A percentile compares a stretch with the other conserved stretches of the same genome.
Conservation (phyloP, 768 basidiomycete genomes). For the Leccinum imitatum region DNA sequence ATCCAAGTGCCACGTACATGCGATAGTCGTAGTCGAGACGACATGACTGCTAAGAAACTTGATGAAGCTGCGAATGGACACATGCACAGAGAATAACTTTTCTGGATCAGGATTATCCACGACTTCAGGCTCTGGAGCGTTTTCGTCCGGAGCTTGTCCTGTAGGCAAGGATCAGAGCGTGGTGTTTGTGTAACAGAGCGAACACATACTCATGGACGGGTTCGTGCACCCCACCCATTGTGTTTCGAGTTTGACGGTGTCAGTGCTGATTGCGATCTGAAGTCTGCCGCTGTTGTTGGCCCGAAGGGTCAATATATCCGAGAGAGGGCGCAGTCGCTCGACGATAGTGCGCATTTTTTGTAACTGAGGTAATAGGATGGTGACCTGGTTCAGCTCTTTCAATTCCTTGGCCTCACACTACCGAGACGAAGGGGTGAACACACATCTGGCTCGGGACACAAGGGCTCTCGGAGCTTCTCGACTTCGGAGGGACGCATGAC, state of each 20-base stretch:
- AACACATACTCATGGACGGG: slow-evolving; percentile 49
- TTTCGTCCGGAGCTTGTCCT: slow-evolving; percentile 31
- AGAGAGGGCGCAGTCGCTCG: slow-evolving; percentile 69
- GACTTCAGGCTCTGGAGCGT: slow-evolving; percentile 32
- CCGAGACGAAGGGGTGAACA: slow-evolving; percentile 25
- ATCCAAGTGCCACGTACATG: slow-evolving; percentile 52
- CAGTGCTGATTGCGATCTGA: slow-evolving; percentile 56
- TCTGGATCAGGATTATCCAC: slow-evolving; percentile 50
- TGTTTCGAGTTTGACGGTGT: slow-evolving; percentile 75
- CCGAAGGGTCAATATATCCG: slow-evolving; percentile 64
- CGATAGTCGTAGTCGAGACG: slow-evolving; percentile 82
- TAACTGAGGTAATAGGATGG: slow-evolving; percentile 74
- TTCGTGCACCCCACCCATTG: slow-evolving; percentile 75
- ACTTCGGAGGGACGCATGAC: slow-evolving; percentile 77
- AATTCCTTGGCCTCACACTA: neutral
- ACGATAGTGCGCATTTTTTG: slow-evolving; percentile 76
- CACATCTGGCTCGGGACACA: slow-evolving; percentile 87
- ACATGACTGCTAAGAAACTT: slow-evolving; percentile 81
- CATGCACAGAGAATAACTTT: slow-evolving; percentile 59
- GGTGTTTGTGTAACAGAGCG: neutral
- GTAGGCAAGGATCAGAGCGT: slow-evolving; percentile 3
- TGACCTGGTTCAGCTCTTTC: slow-evolving; percentile 49
- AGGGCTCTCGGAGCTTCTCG: slow-evolving; percentile 69
- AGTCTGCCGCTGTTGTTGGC: slow-evolving; percentile 65
- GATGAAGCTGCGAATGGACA: slow-evolving; percentile 73